These are phyloP conservation scores for Melampsora occidentalis DNA, from an alignment of 1,284 basidiomycete genomes.

Conservation along the genomic window DNA sequence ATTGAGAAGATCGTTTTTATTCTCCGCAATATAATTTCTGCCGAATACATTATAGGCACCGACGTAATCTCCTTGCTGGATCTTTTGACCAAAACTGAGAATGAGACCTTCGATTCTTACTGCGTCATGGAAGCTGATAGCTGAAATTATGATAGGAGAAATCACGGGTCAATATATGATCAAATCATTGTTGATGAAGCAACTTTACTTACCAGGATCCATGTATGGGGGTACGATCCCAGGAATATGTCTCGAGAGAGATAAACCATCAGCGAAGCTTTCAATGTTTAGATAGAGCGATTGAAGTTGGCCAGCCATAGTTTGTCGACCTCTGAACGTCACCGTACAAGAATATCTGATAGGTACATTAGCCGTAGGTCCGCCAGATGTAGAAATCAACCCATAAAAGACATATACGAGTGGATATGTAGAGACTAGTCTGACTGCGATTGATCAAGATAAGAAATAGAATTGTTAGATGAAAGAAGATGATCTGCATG, in stretches of 20 bases:
- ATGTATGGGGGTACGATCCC: not conserved
- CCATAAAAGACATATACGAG: too few relatives aligned
- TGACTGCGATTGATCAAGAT: too few relatives aligned
- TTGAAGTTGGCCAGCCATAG: not conserved
- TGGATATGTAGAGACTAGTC: too few relatives aligned
- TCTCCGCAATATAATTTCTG: too few relatives aligned
- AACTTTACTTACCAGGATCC: not conserved
- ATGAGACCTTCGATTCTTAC: conserved; percentile 1
- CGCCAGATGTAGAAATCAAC: not conserved
- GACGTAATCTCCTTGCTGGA: not conserved
- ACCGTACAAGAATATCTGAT: not conserved
- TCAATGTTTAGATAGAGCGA: not conserved
- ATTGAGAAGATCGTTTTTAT: too few relatives aligned
- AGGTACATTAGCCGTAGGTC: not conserved
- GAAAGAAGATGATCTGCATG: too few relatives aligned
- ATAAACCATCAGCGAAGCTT: not conserved
- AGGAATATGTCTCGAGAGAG: not conserved
- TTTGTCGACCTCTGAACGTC: not conserved
- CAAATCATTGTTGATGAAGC: too few relatives aligned
- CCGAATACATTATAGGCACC: not conserved
- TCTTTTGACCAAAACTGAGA: not conserved
- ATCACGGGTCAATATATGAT: not conserved
- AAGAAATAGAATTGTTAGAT: too few relatives aligned
- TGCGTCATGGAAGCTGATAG: not conserved
- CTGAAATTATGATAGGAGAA: not conserved